phyloP scores from a whole-genome alignment of 306 rosid species.

The Prunus kanzakura region DNA sequence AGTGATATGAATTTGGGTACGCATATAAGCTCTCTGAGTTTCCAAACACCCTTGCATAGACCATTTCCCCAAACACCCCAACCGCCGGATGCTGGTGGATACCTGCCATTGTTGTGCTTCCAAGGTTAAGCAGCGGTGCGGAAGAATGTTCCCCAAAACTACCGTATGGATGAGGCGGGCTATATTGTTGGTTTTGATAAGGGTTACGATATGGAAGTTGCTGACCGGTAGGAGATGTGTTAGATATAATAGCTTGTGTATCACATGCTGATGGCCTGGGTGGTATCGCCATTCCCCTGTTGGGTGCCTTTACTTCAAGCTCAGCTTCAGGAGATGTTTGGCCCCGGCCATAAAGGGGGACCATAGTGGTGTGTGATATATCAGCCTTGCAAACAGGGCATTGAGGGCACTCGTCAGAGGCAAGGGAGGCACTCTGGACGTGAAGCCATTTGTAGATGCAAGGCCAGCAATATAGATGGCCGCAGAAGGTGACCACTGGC shows the following conservation, averaged over 20 bases:
- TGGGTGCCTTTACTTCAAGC: conserved; percentile 31
- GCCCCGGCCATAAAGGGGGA: conserved; percentile 84
- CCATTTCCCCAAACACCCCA: conserved; percentile 81
- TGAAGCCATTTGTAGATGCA: conserved; percentile 94
- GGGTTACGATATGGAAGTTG: conserved; percentile 77
- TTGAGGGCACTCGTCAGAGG: conserved; percentile 69
- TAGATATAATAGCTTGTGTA: conserved; percentile 33
- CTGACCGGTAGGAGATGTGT: conserved; percentile 41
- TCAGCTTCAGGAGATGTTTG: conserved; percentile 31
- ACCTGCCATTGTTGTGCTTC: conserved; percentile 40
- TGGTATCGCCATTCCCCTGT: conserved; percentile 43
- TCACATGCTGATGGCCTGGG: conserved; percentile 79
- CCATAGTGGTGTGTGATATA: conserved; percentile 72
- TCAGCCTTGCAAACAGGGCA: conserved; percentile 95
- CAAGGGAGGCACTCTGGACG: conserved; percentile 72
- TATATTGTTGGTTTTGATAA: conserved; percentile 51
- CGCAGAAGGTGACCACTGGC: conserved; percentile 90
- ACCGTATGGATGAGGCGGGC: conserved; percentile 30
- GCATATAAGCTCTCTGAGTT: conserved; percentile 45
- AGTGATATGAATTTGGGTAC: conserved; percentile 54
- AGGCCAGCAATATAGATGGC: conserved; percentile 97
- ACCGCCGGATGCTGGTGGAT: conserved; percentile 41
- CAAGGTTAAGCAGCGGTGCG: conserved; percentile 42
- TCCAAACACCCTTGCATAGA: conserved; percentile 66
- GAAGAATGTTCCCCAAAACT: conserved; percentile 44